Percentiles rank a stretch among this genome's conserved stretches.
These are phyloP conservation scores for Kazachstania taianensis DNA, from an alignment of 805 yeast genomes.

Conservation along the genomic window DNA sequence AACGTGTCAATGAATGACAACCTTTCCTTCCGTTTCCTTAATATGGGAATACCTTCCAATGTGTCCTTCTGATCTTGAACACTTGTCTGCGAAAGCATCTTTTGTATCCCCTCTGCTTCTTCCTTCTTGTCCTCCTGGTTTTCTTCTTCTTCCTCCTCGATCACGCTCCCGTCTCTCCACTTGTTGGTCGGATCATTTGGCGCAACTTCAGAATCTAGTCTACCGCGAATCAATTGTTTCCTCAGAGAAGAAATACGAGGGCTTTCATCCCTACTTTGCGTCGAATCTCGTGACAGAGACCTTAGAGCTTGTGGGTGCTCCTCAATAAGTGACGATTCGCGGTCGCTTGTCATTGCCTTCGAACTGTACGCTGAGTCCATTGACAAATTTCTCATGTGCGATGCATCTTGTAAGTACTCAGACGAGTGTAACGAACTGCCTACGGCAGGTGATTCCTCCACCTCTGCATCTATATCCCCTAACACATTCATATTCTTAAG, in stretches of 20 bases:
- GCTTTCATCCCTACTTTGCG: constrained; percentile 2
- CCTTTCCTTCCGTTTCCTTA: constrained; percentile 14
- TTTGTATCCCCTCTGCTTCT: too few species aligned
- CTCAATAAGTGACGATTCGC: constrained; percentile 20
- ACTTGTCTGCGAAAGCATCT: neutral
- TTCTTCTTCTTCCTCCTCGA: constrained; percentile 13
- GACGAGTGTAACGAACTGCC: neutral
- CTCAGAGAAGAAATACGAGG: constrained; percentile 2
- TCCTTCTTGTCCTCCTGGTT: constrained; percentile 8
- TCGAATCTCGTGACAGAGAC: constrained; percentile 6
- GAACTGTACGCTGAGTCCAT: constrained; percentile 14
- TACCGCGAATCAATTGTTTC: constrained; percentile 4
- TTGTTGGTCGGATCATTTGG: neutral
- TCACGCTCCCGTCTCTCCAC: constrained; percentile 5
- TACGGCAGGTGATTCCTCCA: neutral
- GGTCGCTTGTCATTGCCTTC: constrained; percentile 14
- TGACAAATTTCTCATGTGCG: constrained; percentile 3
- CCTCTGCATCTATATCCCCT: neutral
- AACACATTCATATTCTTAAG: constrained; percentile 13
- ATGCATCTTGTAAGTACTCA: neutral
- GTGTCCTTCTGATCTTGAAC: neutral
- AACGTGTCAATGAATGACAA: constrained; percentile 27
- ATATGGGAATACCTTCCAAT: constrained; percentile 13
- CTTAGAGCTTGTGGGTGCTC: constrained; percentile 16
- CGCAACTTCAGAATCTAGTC: neutral